Evolutionary conservation across 805 yeast species (phyloP).

Genomic region (Candida sithepensis): DNA sequence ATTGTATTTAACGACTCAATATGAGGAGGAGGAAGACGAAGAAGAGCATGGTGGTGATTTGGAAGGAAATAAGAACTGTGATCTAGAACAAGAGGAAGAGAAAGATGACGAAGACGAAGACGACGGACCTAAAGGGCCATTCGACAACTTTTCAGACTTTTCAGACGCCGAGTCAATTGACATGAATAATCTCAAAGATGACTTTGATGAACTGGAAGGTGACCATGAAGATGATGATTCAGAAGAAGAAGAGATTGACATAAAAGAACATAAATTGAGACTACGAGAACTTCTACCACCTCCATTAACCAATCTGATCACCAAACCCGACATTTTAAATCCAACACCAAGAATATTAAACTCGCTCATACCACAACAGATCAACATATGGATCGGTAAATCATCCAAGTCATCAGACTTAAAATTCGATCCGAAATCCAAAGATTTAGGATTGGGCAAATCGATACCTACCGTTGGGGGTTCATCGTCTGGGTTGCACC

Average conservation of each 20-base stretch:
- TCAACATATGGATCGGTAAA: conserved; percentile 71
- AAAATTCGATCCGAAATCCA: conserved; percentile 8
- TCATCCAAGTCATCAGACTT: conserved; percentile 20
- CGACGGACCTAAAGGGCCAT: conserved; percentile 4
- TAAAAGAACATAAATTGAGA: conserved; percentile 37
- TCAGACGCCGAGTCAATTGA: conserved; percentile 42
- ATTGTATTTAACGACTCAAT: conserved; percentile 69
- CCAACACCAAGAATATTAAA: conserved; percentile 40
- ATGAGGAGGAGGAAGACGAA: conserved; percentile 31
- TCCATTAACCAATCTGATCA: conserved; percentile 49
- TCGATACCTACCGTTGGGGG: conserved; percentile 46
- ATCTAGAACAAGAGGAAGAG: conserved; percentile 23
- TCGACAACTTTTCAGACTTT: conserved; percentile 6
- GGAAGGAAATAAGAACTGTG: too few species aligned
- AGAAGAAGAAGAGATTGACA: conserved; percentile 9
- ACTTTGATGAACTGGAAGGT: conserved; percentile 40
- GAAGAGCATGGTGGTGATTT: conserved; percentile 24
- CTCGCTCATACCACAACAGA: conserved; percentile 59
- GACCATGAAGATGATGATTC: conserved; percentile 23
- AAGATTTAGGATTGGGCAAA: conserved; percentile 47
- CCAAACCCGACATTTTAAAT: conserved; percentile 30
- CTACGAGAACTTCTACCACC: conserved; percentile 53
- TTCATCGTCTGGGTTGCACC: conserved; percentile 71
- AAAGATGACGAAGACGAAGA: conserved; percentile 17
- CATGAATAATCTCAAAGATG: conserved; percentile 44